Evolutionary conservation across 768 basidiomycete species (phyloP).

Genomic region (Boletus rubroflammeus): DNA sequence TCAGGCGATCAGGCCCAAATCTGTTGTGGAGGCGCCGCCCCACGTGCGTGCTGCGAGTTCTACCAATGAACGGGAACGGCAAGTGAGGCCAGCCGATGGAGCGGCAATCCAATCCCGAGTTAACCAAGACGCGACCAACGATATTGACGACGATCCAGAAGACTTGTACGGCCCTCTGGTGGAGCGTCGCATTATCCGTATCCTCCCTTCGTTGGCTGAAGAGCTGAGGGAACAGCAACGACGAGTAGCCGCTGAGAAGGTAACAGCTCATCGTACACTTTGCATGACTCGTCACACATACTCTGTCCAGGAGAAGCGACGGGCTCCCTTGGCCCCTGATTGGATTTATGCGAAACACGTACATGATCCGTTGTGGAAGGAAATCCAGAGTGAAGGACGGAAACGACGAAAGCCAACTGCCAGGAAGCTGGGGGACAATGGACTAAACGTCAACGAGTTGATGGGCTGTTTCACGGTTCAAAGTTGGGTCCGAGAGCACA

Average conservation of each 20-base stretch:
- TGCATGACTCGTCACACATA: not conserved
- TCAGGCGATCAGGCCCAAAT: not conserved
- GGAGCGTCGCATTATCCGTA: constrained; percentile 24
- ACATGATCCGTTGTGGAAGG: constrained; percentile 19
- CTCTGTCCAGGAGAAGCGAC: constrained; percentile 12
- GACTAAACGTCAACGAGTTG: constrained; percentile 13
- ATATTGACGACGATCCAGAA: constrained; percentile 21
- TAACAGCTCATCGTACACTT: not conserved
- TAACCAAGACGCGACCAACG: not conserved
- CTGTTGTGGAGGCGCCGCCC: not conserved
- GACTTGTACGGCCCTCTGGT: constrained; percentile 29
- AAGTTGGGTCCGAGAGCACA: constrained; percentile 17
- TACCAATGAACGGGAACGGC: not conserved
- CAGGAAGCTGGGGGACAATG: constrained; percentile 11
- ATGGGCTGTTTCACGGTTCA: constrained; percentile 16
- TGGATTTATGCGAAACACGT: constrained; percentile 22
- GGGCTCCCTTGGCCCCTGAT: constrained; percentile 19
- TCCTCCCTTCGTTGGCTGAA: constrained; percentile 25
- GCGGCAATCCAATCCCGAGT: not conserved
- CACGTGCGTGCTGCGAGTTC: not conserved
- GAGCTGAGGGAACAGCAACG: constrained; percentile 24
- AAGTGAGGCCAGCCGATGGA: not conserved
- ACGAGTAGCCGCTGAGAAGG: constrained; percentile 14
- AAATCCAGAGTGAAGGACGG: constrained; percentile 1
- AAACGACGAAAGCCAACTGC: constrained; percentile 15